Base-by-base conservation (phyloP, 2,329 filamentous ascomycete species). In the Metarhizium sp. region DNA sequence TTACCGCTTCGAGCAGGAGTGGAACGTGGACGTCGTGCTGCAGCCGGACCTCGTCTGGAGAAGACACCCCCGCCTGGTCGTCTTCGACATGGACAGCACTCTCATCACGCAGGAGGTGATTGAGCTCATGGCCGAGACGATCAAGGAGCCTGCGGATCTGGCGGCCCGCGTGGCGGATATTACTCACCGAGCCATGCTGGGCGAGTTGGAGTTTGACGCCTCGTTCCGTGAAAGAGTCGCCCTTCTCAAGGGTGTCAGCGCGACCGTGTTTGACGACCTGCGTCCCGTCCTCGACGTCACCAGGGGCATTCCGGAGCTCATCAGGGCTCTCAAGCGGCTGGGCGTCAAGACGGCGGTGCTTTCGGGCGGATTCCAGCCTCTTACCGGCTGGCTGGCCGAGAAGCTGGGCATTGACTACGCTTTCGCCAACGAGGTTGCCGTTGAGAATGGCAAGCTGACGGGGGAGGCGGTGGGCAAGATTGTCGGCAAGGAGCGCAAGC, bases 1-100 rank as follows among this genome's bases (percentile, higher is more conserved):
- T 57, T 90, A 88, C 74, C 80, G 85, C 18, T 95, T 95, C 65
- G 90, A 95, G 78, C 81, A 84, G 59, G 88, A 92, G 69, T 95
- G 90, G 89, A 92, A 91, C 65, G 86, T 94, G 45, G 89, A 95
- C 70, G 86, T 92, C 14, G 82, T 88, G 20, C 77, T 95, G 59
- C 89, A 95, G 70, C 72, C 72, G 45, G 88, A 92, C 66, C 81
- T 76, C 34, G 77, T 92, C 36, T 90, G 86, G 76, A 79, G 90
- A 57, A 81, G 86, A 32, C 83, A 95, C 71, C 92, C 92, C 61
- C 83, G 92, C 8, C 78, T 97, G 11, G 91, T 92, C 3, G 90
- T 96, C 36, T 99, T 99, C 66, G 94, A 99, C 71, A 99, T 99
- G 94, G 94, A 99, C 74, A 94, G 88, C 70, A 99, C 94, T 0